Base-by-base conservation (phyloP, 345 rosid species). In the Brassica rapa region DNA sequence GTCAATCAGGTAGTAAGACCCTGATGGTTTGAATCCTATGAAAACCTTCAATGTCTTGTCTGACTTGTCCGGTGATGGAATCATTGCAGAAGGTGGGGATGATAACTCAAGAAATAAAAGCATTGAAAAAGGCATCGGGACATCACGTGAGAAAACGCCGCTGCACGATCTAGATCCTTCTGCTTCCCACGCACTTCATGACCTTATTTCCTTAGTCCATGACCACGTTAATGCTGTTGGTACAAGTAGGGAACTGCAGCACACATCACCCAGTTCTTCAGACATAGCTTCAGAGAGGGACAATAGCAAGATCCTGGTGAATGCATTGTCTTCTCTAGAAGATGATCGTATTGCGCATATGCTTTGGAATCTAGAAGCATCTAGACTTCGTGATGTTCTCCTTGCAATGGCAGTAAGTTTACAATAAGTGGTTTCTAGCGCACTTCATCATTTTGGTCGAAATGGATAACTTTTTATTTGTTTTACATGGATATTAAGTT, bases 161-260 rank as follows among this genome's bases (percentile, higher is more conserved):
- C 67, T 89, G 84, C 81, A 82, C 81, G 84, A 83, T 46, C 74
- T 92, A 49, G 89, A 86, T 61, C 86, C 90, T 25, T 68, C 8
- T 75, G 63, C 88, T 71, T 75, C 81, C 39, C 88, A 84, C 82
- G 86, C 86, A 81, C 89, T 90, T 81, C 92, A 84, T 64, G 84
- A 88, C 61, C 89, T 94, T 71, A 88, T 90, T 82, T 87, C 96
- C 80, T 80, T 90, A 69, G 97, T 91, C 74, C 96, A 91, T 84
- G 85, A 86, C 64, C 80, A 37, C 51, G 88, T 93, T 61, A 89
- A 84, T 81, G 70, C 76, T 67, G 82, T 72, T 72, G 86, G 71
- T 68, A 78, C 81, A 76, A 84, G 77, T 81, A 83, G 56, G 75
- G 71, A 39, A 9, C 68, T 59, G 53, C 79, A 69, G 56, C 74